Evolutionary conservation across 139 green algal species (phyloP).

Genomic region (Medakamo hakoo): DNA sequence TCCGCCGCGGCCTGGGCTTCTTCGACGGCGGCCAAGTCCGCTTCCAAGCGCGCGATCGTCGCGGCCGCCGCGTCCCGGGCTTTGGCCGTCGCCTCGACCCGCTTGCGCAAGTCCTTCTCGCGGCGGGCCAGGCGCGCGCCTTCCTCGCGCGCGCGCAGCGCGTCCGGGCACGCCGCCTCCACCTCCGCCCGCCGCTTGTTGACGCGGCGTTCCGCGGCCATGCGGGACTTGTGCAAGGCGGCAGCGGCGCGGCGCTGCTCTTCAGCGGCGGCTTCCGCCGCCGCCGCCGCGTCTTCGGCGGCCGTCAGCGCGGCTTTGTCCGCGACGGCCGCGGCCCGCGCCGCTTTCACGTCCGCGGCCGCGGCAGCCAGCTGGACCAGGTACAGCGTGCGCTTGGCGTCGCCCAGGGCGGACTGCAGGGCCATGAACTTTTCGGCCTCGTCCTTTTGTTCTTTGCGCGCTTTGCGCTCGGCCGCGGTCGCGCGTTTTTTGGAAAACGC

Average conservation of each 20-base stretch:
- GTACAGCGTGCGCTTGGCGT: slow-evolving; percentile 9
- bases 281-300: background rate
- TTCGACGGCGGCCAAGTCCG: slow-evolving; percentile 7
- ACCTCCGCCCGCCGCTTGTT: background rate
- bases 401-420: slow-evolving; percentile 49
- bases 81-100: background rate
- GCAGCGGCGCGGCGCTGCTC: background rate
- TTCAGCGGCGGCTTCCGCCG: background rate
- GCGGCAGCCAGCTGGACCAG: background rate
- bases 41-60: slow-evolving; percentile 14
- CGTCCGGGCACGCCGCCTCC: background rate
- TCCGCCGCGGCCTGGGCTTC: background rate
- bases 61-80: background rate
- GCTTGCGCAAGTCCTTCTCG: slow-evolving; percentile 3
- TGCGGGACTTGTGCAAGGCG: background rate
- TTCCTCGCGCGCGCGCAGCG: slow-evolving; percentile 20
- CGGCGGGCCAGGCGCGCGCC: slow-evolving; percentile 11
- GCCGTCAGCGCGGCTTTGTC: background rate
- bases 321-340: too few relatives aligned
- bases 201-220: background rate
- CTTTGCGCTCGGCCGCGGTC: slow-evolving; percentile 54
- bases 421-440: slow-evolving; percentile 80
- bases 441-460: slow-evolving; percentile 94
- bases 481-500: slow-evolving; percentile 60
- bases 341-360: too few relatives aligned